Base-by-base conservation (phyloP, 768 basidiomycete genomes). In the Kwoniella heveanensis region DNA sequence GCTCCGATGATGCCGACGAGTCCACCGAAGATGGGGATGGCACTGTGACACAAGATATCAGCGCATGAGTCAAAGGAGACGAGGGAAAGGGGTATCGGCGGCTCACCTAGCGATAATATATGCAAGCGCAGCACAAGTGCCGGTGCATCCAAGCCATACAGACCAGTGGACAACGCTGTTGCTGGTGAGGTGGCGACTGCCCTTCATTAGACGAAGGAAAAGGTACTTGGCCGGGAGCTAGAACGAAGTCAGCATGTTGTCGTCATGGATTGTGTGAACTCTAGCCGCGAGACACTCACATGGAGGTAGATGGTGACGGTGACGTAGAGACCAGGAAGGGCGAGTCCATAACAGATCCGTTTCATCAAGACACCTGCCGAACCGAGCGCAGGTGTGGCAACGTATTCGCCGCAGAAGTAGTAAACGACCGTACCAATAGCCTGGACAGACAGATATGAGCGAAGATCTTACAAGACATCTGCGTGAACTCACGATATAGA, bases 381-480 rank as follows among this genome's bases (percentile, higher is more conserved):
- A 0, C 78, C 75, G 6, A 80, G 70, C 15, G 79, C 78, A 19
- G 79, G 79, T 1, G 71, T 73, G n/a, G 79, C 70, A 57, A 80
- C 71, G 64, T 74, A 74, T 55, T 71, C 64, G 2, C 76, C 76
- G 27, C 67, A 69, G 53, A 63, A 76, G 57, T 62, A 56, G 68
- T 79, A 81, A 1, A 79, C 74, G 29, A 77, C 72, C 22, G 54
- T 60, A 22, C 65, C 68, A 15, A 71, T 62, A 47, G 74, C 58
- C 57, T 58, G 19, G 15, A n/a, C n/a, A n/a, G n/a, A 57, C 17
- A 21, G 54, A 6, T 44, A 22, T 44, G 4, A 44, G 39, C 17
- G 8, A 44, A 3, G 39, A 3, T 44, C 8, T 3, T 17, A 9
- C 19, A n/a, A n/a, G n/a, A n/a, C n/a, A n/a, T n/a, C n/a, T n/a